Evolutionary conservation across 176 grass and related monocot species (phyloP), one percentile per base, ranked within the genome.

Genomic region (Rhynchospora tenuis): DNA sequence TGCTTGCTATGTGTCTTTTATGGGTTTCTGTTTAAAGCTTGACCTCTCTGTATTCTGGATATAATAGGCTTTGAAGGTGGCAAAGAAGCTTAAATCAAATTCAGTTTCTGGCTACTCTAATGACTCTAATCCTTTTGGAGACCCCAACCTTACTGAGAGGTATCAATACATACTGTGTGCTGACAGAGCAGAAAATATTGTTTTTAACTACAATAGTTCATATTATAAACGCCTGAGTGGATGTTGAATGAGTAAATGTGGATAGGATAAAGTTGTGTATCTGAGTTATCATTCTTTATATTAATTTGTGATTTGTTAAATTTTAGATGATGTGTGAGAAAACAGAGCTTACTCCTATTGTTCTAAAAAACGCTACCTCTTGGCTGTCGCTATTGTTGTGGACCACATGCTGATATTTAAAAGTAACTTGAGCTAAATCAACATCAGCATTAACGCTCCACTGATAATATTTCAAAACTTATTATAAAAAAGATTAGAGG

Each of bases 41-140:
- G 55, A 74, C 13, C 27, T 68, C 20, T 45, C 23, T 81, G 13
- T 64, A 63, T 8, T 81, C 43, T 81, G 17, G 9, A 63, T 61
- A 54, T 22, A 80, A 78, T 81, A 98, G 95, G 95, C 91, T 20
- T 79, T 90, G 85, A 98, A 93, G 76, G 95, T 98, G 79, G 92
- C 95, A 11, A 95, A 95, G 88, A 98, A 98, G 85, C 93, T 98
- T 61, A 98, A 98, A 87, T 27, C 87, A 19, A 93, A 86, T 70
- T 84, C 89, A 0, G 92, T 98, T 69, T 95, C 92, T 6, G 91
- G 89, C 0, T 98, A 98, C 64, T 90, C 86, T 68, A 98, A 98
- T 47, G 91, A 98, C 73, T 95, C 95, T 0, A 98, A 98, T 74
- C 95, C 95, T 48, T 95, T 95, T 66, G 92, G 95, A 11, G 92